Base-by-base conservation (phyloP, 768 basidiomycete genomes). In the Roridomyces roridus region DNA sequence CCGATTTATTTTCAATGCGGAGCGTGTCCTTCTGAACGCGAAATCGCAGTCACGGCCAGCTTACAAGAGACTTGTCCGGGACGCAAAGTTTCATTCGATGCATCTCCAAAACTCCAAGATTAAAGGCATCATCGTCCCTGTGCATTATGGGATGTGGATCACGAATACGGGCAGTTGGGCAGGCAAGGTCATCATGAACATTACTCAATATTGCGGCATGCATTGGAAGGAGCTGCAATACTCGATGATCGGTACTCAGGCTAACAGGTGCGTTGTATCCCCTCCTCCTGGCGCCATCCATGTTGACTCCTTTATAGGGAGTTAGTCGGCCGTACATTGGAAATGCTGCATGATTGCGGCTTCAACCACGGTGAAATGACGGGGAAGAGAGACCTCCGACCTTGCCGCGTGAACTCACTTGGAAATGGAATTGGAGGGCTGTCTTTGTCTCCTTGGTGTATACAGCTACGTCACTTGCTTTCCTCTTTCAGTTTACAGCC, bases 91-190 rank as follows among this genome's bases (percentile, higher is more conserved):
- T 21, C 57, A 59, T 9, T 26, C 57, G 0, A 23, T 8, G 4
- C 35, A 47, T 34, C 57, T 59, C 10, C 2, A 12, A 5, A 34
- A 51, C n/a, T n/a, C n/a, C n/a, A n/a, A n/a, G n/a, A n/a, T n/a
- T n/a, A n/a, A n/a, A 25, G 57, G 57, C 3, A 3, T 26, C 0
- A 7, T 46, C 10, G 47, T 51, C 1, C 53, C 52, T 23, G 7
- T 37, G 4, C 53, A 55, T 34, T 55, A 55, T 24, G 59, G 59
- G 4, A 36, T 60, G 29, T 59, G 52, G 58, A 2, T 36, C 20
- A 50, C 46, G 37, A 29, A 55, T 9, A 54, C 53, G 7, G 47
- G 43, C 12, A 42, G 50, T 4, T 60, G 48, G 54, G 54, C 44
- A 3, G 59, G 54, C 8, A 46, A 36, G 17, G 44, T 56, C 5